phyloP scores from a whole-genome alignment of 352 stramenopile species.

The Phytophthora pinifolia region DNA sequence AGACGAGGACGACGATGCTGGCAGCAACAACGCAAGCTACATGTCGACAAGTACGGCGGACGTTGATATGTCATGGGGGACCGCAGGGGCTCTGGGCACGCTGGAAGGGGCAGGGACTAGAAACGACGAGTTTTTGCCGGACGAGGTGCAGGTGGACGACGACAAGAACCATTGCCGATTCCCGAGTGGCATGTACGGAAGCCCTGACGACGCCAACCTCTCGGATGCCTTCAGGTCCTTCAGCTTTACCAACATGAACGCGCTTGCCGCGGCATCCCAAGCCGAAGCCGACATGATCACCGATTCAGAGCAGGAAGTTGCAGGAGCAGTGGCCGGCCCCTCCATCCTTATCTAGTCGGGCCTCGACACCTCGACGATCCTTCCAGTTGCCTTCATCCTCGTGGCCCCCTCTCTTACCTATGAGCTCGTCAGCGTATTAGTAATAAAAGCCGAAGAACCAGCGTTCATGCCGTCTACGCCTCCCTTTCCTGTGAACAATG shows the following conservation, averaged over 20 bases:
- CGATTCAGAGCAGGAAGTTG: constrained; percentile 41
- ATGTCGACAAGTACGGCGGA: constrained; percentile 13
- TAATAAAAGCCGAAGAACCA: constrained; percentile 22
- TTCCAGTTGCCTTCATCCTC: constrained; percentile 11
- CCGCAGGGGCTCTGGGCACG: constrained; percentile 4
- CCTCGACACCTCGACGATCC: constrained; percentile 7
- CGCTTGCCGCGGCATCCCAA: constrained; percentile 69
- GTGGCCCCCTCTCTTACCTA: constrained; percentile 9
- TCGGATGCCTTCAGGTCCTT: constrained; percentile 74
- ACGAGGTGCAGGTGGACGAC: constrained; percentile 27
- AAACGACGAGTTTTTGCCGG: constrained; percentile 3
- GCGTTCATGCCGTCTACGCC: constrained; percentile 6
- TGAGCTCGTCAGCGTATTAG: constrained; percentile 28
- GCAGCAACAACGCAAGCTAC: constrained; percentile 16
- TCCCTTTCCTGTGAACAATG: not conserved
- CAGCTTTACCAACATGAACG: constrained; percentile 89
- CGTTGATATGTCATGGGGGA: constrained; percentile 29
- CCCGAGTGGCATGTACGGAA: constrained; percentile 70
- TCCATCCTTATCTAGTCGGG: constrained; percentile 72
- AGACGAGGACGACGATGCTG: constrained; percentile 11
- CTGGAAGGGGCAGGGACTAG: constrained; percentile 6
- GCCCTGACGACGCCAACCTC: constrained; percentile 34
- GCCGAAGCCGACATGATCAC: constrained; percentile 70
- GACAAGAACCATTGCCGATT: constrained; percentile 51
- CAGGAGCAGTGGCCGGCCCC: constrained; percentile 42